phyloP scores from a whole-genome alignment of 257 asterid genomes.

The Nyctanthes arbortristis region DNA sequence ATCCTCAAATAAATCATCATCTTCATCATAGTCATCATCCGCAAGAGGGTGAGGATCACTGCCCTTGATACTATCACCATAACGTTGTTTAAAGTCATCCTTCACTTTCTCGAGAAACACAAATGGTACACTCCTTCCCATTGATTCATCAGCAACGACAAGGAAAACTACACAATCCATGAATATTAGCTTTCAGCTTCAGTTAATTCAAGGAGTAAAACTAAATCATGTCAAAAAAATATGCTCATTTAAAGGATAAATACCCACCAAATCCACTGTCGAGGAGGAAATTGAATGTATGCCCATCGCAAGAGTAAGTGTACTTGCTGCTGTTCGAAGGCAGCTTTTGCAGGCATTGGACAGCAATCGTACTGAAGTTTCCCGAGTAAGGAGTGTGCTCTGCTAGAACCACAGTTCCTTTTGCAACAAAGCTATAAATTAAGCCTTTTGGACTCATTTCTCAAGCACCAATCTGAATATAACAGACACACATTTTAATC shows the following conservation, averaged over 20 bases:
- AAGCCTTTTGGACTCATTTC: constrained; percentile 85
- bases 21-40: constrained; percentile 63
- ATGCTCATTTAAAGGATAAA: constrained; percentile 10
- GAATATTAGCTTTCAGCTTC: not conserved
- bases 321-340: constrained; percentile 93
- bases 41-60: constrained; percentile 81
- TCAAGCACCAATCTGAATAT: constrained; percentile 4
- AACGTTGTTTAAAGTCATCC: constrained; percentile 80
- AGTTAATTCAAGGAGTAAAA: constrained; percentile 17
- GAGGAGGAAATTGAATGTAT: constrained; percentile 86
- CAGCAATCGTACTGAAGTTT: constrained; percentile 95
- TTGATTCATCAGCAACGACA: constrained; percentile 93
- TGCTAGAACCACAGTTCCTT: constrained; percentile 91
- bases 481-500: not conserved
- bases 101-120: constrained; percentile 96
- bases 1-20: constrained; percentile 81
- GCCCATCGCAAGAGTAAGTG: constrained; percentile 96
- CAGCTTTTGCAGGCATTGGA: constrained; percentile 95
- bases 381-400: constrained; percentile 98
- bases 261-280: constrained; percentile 83
- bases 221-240: not conserved
- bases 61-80: constrained; percentile 68
- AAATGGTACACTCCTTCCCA: constrained; percentile 91
- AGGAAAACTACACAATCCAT: constrained; percentile 68
- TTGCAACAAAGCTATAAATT: constrained; percentile 97